These are phyloP conservation scores for Brettanomyces nanus DNA, from an alignment of 805 yeast species.

Conservation along the genomic window DNA sequence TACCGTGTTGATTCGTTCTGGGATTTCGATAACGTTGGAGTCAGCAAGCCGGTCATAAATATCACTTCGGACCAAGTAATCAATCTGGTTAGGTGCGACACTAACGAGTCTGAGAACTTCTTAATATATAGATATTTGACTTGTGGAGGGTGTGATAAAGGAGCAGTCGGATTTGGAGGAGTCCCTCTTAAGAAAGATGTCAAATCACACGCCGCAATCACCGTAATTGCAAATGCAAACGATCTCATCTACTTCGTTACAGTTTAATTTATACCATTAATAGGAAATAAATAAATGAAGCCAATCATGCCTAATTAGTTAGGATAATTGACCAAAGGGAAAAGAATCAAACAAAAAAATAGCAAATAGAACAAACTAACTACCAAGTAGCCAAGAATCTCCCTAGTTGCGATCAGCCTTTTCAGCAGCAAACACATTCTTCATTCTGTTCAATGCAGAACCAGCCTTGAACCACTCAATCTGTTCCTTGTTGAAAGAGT, in stretches of 20 bases:
- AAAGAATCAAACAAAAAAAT: background rate
- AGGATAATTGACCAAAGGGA: background rate
- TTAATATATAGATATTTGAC: constrained; percentile 46
- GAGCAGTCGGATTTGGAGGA: constrained; percentile 68
- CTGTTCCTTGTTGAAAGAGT: constrained; percentile 95
- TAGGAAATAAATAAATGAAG: background rate
- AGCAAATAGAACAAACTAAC: background rate
- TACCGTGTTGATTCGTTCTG: constrained; percentile 50
- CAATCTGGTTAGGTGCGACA: constrained; percentile 12
- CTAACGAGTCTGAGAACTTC: constrained; percentile 12
- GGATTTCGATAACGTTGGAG: constrained; percentile 78
- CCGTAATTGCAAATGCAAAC: too few relatives aligned
- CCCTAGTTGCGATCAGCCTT: constrained; percentile 1
- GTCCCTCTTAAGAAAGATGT: constrained; percentile 11
- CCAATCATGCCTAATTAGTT: background rate
- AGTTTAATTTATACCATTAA: constrained; percentile 1
- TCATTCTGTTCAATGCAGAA: constrained; percentile 94
- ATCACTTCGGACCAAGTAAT: constrained; percentile 3
- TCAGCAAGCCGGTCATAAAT: constrained; percentile 32
- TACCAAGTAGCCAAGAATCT: background rate
- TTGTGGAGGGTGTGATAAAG: constrained; percentile 73
- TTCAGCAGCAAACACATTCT: constrained; percentile 12
- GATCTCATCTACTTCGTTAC: constrained; percentile 10
- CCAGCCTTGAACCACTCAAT: constrained; percentile 99
- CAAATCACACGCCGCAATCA: constrained; percentile 3